Conservation (phyloP, 345 rosid species). For the Eutrema heterophyllum region DNA sequence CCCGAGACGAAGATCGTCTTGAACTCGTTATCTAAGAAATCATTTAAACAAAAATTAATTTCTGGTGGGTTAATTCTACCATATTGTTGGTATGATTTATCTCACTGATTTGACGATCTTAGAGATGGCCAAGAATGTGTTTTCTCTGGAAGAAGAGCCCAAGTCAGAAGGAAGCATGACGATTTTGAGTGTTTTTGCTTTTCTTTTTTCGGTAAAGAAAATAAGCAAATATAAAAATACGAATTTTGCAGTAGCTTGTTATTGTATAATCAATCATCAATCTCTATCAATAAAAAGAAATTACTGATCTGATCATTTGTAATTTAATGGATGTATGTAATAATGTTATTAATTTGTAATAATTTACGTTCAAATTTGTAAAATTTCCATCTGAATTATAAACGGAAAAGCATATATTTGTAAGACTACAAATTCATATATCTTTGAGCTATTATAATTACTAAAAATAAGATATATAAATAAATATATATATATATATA, state of each 20-base stretch:
- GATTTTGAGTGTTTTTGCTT: not conserved
- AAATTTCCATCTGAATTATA: not conserved
- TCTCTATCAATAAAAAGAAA: not conserved
- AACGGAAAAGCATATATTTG: not conserved
- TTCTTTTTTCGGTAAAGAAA: not conserved
- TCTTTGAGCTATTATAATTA: not conserved
- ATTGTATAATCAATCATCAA: not conserved
- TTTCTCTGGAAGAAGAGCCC: not conserved
- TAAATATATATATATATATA: not conserved
- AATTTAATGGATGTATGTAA: not conserved
- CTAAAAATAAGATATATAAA: not conserved
- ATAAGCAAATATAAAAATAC: not conserved
- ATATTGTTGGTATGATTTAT: not conserved
- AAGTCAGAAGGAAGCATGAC: not conserved
- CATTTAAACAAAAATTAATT: not conserved
- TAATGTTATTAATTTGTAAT: not conserved
- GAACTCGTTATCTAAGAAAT: not conserved
- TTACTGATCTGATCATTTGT: not conserved
- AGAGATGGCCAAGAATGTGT: not conserved
- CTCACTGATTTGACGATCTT: not conserved
- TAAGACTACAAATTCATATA: not conserved
- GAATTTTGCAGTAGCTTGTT: not conserved
- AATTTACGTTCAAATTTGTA: not conserved
- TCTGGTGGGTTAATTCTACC: not conserved
- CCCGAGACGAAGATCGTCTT: not conserved